Percentiles rank a stretch among this genome's conserved stretches.
Conservation (phyloP, 2,329 filamentous ascomycete genomes). For the Tolypocladium guangdongense region DNA sequence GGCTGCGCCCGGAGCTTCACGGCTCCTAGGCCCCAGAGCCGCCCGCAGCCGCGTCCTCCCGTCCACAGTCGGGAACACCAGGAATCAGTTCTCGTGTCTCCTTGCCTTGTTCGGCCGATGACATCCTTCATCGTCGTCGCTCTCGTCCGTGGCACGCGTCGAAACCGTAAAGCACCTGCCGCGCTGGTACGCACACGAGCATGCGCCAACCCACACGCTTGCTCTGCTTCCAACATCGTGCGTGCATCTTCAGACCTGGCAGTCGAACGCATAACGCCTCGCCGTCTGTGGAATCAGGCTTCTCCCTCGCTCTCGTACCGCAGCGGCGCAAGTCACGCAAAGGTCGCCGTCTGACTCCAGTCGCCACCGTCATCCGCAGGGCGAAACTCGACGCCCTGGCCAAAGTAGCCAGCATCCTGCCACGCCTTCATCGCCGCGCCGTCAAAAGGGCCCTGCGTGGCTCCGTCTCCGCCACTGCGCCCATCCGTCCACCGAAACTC, state of each 20-base stretch:
- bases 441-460: slow-evolving; percentile 81
- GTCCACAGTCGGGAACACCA: slow-evolving; percentile 3
- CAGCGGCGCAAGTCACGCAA: slow-evolving; percentile 28
- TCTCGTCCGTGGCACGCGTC: neutral
- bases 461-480: slow-evolving; percentile 64
- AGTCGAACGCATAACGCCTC: neutral
- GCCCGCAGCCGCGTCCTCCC: slow-evolving; percentile 3
- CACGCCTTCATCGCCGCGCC: slow-evolving; percentile 77
- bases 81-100: slow-evolving; percentile 1
- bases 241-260: neutral
- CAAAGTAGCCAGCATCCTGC: slow-evolving; percentile 88
- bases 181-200: neutral
- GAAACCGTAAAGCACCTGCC: neutral
- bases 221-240: neutral
- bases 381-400: slow-evolving; percentile 74
- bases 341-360: slow-evolving; percentile 42
- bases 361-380: slow-evolving; percentile 39
- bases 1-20: slow-evolving; percentile 5
- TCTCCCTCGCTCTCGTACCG: neutral
- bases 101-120: slow-evolving; percentile 1
- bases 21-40: slow-evolving; percentile 4
- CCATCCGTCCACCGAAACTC: slow-evolving; percentile 90
- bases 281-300: neutral
- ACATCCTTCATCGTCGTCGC: neutral
- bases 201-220: neutral